Conservation (phyloP, 2,329 filamentous ascomycete genomes). For the Nigrospora oryzae region DNA sequence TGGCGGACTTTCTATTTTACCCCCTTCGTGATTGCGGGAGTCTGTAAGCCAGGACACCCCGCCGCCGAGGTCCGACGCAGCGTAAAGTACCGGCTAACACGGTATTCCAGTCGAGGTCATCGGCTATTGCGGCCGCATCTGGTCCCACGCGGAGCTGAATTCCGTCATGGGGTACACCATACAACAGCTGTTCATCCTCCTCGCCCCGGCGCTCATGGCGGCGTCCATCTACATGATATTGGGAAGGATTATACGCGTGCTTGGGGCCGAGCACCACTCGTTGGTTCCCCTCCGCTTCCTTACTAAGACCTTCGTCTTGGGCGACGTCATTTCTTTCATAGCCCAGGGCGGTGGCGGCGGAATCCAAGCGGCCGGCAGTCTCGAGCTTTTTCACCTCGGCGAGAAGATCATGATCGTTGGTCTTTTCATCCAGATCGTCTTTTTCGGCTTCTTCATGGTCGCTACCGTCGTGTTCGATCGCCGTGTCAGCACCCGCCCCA, state of each 20-base stretch:
- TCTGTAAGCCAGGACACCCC: constrained; percentile 3
- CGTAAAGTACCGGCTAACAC: too few species aligned
- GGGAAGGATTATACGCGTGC: constrained; percentile 23
- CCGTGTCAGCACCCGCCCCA: neutral
- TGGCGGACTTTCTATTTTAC: constrained; percentile 8
- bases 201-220: constrained; percentile 29
- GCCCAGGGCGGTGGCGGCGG: constrained; percentile 23
- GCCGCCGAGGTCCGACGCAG: too few species aligned
- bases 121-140: constrained; percentile 21
- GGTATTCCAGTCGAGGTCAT: constrained; percentile 24
- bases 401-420: constrained; percentile 38
- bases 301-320: constrained; percentile 36
- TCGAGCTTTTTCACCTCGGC: constrained; percentile 17
- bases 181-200: constrained; percentile 24
- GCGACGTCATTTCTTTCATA: constrained; percentile 35
- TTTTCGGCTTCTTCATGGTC: constrained; percentile 39
- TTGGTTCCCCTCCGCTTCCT: constrained; percentile 29
- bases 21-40: constrained; percentile 8
- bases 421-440: constrained; percentile 38
- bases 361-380: constrained; percentile 9
- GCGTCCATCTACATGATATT: constrained; percentile 14
- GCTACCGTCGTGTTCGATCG: constrained; percentile 32
- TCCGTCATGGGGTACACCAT: constrained; percentile 20
- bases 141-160: constrained; percentile 11
- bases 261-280: constrained; percentile 26